phyloP scores from a whole-genome alignment of 768 basidiomycete species.

The Kwoniella sp. region DNA sequence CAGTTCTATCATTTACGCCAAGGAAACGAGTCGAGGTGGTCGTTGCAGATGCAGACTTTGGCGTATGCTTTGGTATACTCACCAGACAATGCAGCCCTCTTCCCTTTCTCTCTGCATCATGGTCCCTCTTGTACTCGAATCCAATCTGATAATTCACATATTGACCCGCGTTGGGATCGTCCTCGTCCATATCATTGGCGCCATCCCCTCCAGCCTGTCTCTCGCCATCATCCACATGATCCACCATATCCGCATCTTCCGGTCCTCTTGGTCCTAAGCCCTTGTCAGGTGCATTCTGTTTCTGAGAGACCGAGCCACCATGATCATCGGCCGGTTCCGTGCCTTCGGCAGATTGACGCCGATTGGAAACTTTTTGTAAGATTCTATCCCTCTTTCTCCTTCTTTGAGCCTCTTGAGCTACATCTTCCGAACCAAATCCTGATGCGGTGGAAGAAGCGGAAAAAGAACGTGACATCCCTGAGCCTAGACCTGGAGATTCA shows the following conservation, averaged over 20 bases:
- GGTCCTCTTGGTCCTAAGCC: neutral
- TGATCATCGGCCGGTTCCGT: neutral
- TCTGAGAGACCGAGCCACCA: conserved; percentile 4
- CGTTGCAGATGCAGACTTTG: too few species aligned
- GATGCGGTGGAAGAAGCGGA: conserved; percentile 15
- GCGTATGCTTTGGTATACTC: too few species aligned
- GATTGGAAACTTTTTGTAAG: conserved; percentile 30
- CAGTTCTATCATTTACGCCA: too few species aligned
- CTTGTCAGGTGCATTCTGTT: neutral
- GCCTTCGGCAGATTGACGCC: conserved; percentile 8
- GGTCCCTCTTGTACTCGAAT: conserved; percentile 48
- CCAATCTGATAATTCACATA: conserved; percentile 55
- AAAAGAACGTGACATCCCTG: conserved; percentile 9
- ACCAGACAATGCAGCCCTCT: conserved; percentile 50
- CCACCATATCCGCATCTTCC: neutral
- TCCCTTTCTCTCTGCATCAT: conserved; percentile 34
- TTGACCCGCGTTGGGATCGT: conserved; percentile 45
- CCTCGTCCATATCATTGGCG: conserved; percentile 32
- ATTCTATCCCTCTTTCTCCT: conserved; percentile 40
- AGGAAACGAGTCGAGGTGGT: too few species aligned
- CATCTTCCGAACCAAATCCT: conserved; percentile 4
- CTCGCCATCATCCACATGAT: conserved; percentile 17
- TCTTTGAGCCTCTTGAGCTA: conserved; percentile 21
- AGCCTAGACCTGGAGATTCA: neutral
- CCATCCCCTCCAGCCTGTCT: conserved; percentile 23